Evolutionary conservation across 106 monocot genomes (phyloP).

Genomic region (Apostasia ramifera): DNA sequence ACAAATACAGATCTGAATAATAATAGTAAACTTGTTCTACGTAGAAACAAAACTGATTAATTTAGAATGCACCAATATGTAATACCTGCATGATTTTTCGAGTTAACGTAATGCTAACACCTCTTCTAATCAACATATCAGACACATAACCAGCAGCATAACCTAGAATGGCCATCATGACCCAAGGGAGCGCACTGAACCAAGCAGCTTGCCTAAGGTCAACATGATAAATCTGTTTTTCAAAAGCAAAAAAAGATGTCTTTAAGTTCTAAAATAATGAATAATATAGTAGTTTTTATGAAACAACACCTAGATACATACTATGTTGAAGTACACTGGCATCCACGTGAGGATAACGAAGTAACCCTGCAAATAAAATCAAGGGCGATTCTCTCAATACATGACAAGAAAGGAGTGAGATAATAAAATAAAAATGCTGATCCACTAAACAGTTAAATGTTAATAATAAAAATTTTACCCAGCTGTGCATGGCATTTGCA

Average conservation of each 20-base stretch:
- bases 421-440: background rate
- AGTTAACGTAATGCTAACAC: constrained; percentile 53
- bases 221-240: constrained; percentile 67
- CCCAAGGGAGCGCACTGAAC: constrained; percentile 96
- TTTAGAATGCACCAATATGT: background rate
- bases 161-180: constrained; percentile 91
- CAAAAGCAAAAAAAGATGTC: constrained; percentile 2
- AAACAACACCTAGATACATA: constrained; percentile 24
- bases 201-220: constrained; percentile 93
- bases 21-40: too few species aligned
- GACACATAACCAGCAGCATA: constrained; percentile 73
- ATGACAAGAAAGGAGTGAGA: background rate
- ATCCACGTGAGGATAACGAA: constrained; percentile 98
- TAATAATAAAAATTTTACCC: constrained; percentile 43
- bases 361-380: constrained; percentile 59
- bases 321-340: constrained; percentile 94
- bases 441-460: too few species aligned
- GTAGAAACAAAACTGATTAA: background rate
- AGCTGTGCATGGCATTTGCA: constrained; percentile 98
- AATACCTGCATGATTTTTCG: constrained; percentile 92
- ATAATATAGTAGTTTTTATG: background rate
- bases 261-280: background rate
- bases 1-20: too few species aligned
- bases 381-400: background rate
- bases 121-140: constrained; percentile 66